A percentile compares a stretch with the other conserved stretches of the same genome.
Evolutionary conservation across 768 basidiomycete genomes (phyloP).

Genomic region (Rhizopogon vulgaris): DNA sequence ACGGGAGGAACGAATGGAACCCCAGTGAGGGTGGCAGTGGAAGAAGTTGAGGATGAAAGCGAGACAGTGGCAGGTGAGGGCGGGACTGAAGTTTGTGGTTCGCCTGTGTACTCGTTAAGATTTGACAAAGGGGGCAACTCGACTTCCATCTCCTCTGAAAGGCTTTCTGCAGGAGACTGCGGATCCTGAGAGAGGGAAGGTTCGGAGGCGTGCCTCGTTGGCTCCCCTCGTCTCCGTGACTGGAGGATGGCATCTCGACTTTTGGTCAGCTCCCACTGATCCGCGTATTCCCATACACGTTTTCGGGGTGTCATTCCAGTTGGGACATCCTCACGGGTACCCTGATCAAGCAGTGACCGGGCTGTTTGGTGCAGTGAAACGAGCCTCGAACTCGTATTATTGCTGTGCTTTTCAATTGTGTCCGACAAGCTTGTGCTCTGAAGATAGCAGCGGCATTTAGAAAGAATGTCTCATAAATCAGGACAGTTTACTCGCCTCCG

Average conservation of each 20-base stretch:
- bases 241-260: slow-evolving; percentile 55
- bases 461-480: neutral
- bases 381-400: slow-evolving; percentile 37
- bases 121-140: neutral
- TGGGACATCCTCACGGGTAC: slow-evolving; percentile 53
- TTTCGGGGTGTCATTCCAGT: slow-evolving; percentile 77
- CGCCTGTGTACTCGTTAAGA: slow-evolving; percentile 12
- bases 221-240: slow-evolving; percentile 37
- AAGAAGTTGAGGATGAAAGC: slow-evolving; percentile 33
- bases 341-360: slow-evolving; percentile 47
- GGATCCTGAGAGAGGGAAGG: slow-evolving; percentile 34
- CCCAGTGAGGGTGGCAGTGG: slow-evolving; percentile 19
- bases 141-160: slow-evolving; percentile 24
- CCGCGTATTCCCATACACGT: slow-evolving; percentile 62
- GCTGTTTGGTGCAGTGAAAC: slow-evolving; percentile 44
- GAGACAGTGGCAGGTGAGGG: slow-evolving; percentile 24
- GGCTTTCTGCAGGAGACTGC: slow-evolving; percentile 5
- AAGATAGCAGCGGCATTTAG: neutral
- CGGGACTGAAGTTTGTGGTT: slow-evolving; percentile 6
- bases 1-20: slow-evolving; percentile 11
- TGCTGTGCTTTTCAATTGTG: slow-evolving; percentile 39
- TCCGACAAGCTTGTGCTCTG: slow-evolving; percentile 39
- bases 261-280: slow-evolving; percentile 67
- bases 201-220: slow-evolving; percentile 23
- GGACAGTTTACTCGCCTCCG: slow-evolving; percentile 39